phyloP scores from a whole-genome alignment of 2,329 filamentous ascomycete genomes.

The Orbilia javanica region DNA sequence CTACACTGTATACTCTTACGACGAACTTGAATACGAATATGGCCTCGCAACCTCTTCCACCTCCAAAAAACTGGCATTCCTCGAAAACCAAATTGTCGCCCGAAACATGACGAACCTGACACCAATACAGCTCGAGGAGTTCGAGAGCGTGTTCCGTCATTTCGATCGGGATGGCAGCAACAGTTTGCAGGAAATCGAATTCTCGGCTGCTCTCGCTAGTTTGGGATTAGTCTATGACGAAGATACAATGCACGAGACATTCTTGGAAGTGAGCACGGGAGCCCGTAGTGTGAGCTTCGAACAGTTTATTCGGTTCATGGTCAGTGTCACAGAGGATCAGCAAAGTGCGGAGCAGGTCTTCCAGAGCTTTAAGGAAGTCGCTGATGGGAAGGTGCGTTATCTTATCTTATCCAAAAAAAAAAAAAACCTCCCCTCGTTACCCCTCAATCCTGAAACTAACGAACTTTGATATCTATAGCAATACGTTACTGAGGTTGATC shows the following conservation, averaged over 20 bases:
- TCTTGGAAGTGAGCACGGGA: slow-evolving; percentile 84
- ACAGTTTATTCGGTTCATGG: slow-evolving; percentile 99
- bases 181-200: slow-evolving; percentile 90
- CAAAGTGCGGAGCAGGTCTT: slow-evolving; percentile 99
- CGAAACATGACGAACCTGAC: slow-evolving; percentile 99
- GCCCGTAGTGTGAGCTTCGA: slow-evolving; percentile 90
- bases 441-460: slow-evolving; percentile 6
- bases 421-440: neutral
- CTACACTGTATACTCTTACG: slow-evolving; percentile 98
- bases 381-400: slow-evolving; percentile 82
- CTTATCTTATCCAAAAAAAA: slow-evolving; percentile 22
- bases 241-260: slow-evolving; percentile 97
- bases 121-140: slow-evolving; percentile 97
- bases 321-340: slow-evolving; percentile 97
- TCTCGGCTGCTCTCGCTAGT: slow-evolving; percentile 94
- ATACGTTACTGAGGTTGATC: slow-evolving; percentile 97
- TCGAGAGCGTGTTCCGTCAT: slow-evolving; percentile 97
- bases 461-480: slow-evolving; percentile 68
- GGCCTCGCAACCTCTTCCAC: slow-evolving; percentile 91
- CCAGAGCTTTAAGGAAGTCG: slow-evolving; percentile 96
- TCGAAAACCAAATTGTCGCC: slow-evolving; percentile 98
- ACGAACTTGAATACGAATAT: slow-evolving; percentile 94
- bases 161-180: slow-evolving; percentile 96
- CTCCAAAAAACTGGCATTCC: slow-evolving; percentile 93
- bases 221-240: slow-evolving; percentile 96